Base-by-base conservation (phyloP, 2,329 filamentous ascomycete genomes). In the Stachybotrys echinatus region DNA sequence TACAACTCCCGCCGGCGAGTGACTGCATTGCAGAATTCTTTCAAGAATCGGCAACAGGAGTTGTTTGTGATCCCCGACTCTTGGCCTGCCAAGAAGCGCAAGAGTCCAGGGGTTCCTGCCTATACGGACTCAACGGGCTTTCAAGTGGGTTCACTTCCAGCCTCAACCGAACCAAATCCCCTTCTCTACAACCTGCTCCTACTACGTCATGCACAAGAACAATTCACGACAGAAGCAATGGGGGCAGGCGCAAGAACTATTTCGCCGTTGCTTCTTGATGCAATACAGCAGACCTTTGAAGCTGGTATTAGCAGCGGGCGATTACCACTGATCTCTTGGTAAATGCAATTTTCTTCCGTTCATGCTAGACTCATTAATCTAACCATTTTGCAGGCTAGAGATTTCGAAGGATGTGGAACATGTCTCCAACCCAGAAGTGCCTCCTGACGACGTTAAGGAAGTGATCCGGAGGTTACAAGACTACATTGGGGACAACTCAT, bases 21-120 rank as follows among this genome's bases (percentile, higher is more conserved):
- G 14, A 8, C 10, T 34, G 14, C 14, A 14, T 14, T 34, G 10
- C 27, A 14, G 10, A 14, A 14, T 8, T 14, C 14, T 34, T 14
- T 10, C 27, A 34, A 14, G 27, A 34, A 34, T 8, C 27, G 27
- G 27, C 27, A 14, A 8, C 10, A 34, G 14, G 10, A 34, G 10
- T 14, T 34, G 10, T 34, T 72, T 50, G 62, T 71, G n/a, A 54
- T 72, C 12, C 68, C 70, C 2, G 70, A 73, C 45, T 58, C 58
- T 34, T 34, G 27, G 27, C 27, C 5, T 8, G 27, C 5, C 3
- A 14, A 17, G 18, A 45, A 45, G 17, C 12, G 18, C 39, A n/a
- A 21, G n/a, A 14, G 10, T 42, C n/a, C 42, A 10, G 4, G 2
- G n/a, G 42, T 23, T 17, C 17, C 42, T 17, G 8, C n/a, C 27